Percentiles rank a stretch among this genome's conserved stretches.
These are phyloP conservation scores for Pseudocercospora vitis DNA, from an alignment of 2,329 filamentous ascomycete species.

Conservation along the genomic window DNA sequence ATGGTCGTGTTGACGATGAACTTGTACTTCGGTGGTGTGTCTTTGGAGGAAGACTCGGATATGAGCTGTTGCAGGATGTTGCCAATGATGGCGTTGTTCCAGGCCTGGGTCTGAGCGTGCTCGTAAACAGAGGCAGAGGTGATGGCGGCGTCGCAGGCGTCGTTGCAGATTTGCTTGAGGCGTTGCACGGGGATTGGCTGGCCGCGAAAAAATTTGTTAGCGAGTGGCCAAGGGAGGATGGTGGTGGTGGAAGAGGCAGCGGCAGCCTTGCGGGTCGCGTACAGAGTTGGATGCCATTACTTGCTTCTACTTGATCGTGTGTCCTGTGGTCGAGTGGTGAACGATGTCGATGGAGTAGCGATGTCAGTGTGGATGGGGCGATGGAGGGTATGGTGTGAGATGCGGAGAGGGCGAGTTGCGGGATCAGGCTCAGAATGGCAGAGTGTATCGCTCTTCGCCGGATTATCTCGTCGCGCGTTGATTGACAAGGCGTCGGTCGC, in stretches of 20 bases:
- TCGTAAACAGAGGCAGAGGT: slow-evolving; percentile 77
- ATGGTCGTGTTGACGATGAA: slow-evolving; percentile 98
- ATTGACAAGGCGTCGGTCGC: slow-evolving; percentile 3
- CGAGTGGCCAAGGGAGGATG: background rate
- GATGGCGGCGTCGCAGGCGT: slow-evolving; percentile 80
- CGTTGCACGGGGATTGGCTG: slow-evolving; percentile 75
- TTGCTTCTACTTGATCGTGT: background rate
- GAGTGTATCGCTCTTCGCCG: background rate
- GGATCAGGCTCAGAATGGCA: background rate
- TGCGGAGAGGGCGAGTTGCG: background rate
- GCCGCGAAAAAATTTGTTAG: background rate
- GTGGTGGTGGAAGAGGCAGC: background rate
- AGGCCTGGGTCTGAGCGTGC: slow-evolving; percentile 77
- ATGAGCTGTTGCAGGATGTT: slow-evolving; percentile 75
- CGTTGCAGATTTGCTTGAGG: slow-evolving; percentile 80
- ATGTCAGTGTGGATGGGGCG: background rate
- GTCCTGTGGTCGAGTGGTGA: background rate
- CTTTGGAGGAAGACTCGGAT: slow-evolving; percentile 53
- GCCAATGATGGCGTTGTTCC: slow-evolving; percentile 92
- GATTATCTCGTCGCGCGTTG: slow-evolving; percentile 4
- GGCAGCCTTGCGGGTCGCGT: slow-evolving; percentile 13
- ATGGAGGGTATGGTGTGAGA: background rate
- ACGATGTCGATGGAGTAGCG: background rate
- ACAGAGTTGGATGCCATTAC: slow-evolving; percentile 22
- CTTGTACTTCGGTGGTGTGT: slow-evolving; percentile 67